phyloP scores from a whole-genome alignment of 805 yeast species.

The Naumovozyma castellii region DNA sequence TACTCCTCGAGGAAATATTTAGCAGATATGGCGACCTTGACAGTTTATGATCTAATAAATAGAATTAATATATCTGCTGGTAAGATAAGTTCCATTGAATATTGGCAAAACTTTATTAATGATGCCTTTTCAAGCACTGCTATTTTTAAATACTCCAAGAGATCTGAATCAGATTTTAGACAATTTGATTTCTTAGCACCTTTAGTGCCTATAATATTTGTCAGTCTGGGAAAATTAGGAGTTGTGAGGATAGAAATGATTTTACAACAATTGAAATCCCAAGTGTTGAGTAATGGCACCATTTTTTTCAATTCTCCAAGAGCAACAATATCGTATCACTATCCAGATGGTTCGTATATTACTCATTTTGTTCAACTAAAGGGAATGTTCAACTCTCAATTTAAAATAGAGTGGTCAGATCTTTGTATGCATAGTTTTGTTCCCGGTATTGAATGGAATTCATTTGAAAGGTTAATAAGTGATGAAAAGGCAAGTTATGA shows the following conservation, averaged over 20 bases:
- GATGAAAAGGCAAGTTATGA: constrained; percentile 20
- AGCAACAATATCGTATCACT: constrained; percentile 41
- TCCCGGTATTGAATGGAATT: constrained; percentile 38
- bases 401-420: constrained; percentile 67
- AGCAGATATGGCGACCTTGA: constrained; percentile 41
- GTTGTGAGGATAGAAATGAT: constrained; percentile 43
- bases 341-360: constrained; percentile 62
- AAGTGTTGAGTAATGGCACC: constrained; percentile 42
- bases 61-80: constrained; percentile 34
- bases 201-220: constrained; percentile 31
- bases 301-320: constrained; percentile 46
- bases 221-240: constrained; percentile 42
- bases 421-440: constrained; percentile 40
- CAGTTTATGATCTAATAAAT: constrained; percentile 41
- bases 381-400: constrained; percentile 50
- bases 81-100: constrained; percentile 35
- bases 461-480: constrained; percentile 34
- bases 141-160: constrained; percentile 37
- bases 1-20: constrained; percentile 31
- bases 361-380: constrained; percentile 52
- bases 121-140: constrained; percentile 49
- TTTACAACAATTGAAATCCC: constrained; percentile 41
- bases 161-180: constrained; percentile 37
- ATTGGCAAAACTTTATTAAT: constrained; percentile 41
- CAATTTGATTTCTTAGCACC: constrained; percentile 50